A percentile compares a stretch with the other conserved stretches of the same genome.
Conservation (phyloP, 352 stramenopile species). For the Globisporangium middletonii region DNA sequence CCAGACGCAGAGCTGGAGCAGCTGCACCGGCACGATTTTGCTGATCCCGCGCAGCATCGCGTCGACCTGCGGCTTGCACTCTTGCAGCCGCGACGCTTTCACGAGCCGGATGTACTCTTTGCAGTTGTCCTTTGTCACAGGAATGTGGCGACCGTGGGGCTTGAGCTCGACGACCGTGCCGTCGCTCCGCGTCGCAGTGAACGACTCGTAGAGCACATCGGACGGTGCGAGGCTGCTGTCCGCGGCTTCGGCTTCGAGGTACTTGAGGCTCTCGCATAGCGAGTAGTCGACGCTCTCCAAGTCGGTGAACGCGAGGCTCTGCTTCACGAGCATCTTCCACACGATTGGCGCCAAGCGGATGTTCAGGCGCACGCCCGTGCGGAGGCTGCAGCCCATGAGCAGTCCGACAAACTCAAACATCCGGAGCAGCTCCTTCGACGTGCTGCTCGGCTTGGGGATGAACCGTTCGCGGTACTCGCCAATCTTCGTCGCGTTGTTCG, state of each 20-base stretch:
- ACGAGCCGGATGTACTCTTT: conserved; percentile 67
- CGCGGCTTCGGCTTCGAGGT: conserved; percentile 25
- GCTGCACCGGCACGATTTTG: conserved; percentile 59
- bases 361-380: conserved; percentile 71
- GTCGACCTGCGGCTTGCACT: conserved; percentile 73
- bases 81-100: conserved; percentile 54
- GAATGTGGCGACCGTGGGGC: conserved; percentile 25
- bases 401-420: conserved; percentile 79
- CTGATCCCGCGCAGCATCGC: conserved; percentile 63
- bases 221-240: conserved; percentile 8
- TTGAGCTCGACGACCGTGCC: conserved; percentile 63
- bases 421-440: conserved; percentile 42
- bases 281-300: conserved; percentile 25
- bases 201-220: conserved; percentile 57
- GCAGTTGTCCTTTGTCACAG: conserved; percentile 63
- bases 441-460: conserved; percentile 52
- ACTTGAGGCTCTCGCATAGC: conserved; percentile 49
- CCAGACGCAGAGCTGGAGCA: conserved; percentile 76
- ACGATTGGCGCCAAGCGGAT: conserved; percentile 64
- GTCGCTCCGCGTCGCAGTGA: conserved; percentile 68
- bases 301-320: conserved; percentile 51
- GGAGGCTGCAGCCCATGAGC: conserved; percentile 71
- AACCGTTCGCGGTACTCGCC: conserved; percentile 68
- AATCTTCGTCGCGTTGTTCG: conserved; percentile 66
- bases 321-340: conserved; percentile 78